A percentile compares a stretch with the other conserved stretches of the same genome.
phyloP scores from a whole-genome alignment of 2,329 filamentous ascomycete species.

The Ramularia collo-cygni region DNA sequence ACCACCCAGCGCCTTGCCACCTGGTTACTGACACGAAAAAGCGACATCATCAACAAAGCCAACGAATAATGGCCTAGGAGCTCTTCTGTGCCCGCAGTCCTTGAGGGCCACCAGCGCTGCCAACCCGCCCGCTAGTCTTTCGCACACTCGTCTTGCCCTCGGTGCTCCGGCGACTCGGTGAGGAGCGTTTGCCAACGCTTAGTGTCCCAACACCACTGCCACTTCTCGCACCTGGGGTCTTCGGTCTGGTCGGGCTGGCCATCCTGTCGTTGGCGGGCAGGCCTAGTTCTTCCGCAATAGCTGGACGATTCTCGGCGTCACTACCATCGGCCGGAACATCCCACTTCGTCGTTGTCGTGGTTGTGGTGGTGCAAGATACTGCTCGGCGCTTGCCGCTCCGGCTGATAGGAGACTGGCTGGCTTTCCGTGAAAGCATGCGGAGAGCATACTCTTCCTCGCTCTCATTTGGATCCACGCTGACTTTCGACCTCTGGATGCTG shows the following conservation, averaged over 20 bases:
- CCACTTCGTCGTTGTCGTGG: conserved; percentile 53
- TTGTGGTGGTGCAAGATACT: conserved; percentile 67
- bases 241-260: conserved; percentile 29
- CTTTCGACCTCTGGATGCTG: conserved; percentile 54
- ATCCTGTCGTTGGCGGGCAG: conserved; percentile 19
- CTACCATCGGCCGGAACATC: conserved; percentile 39
- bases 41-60: conserved; percentile 6
- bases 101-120: conserved; percentile 34
- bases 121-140: conserved; percentile 46
- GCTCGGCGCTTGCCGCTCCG: conserved; percentile 60
- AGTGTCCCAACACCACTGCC: conserved; percentile 40
- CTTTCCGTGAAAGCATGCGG: conserved; percentile 63
- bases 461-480: conserved; percentile 54
- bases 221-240: conserved; percentile 39
- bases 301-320: conserved; percentile 39
- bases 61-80: conserved; percentile 11
- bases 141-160: conserved; percentile 44
- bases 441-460: conserved; percentile 81
- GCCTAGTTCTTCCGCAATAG: conserved; percentile 21
- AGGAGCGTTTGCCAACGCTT: conserved; percentile 41
- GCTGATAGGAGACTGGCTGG: conserved; percentile 51
- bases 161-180: conserved; percentile 39
- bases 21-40: conserved; percentile 7
- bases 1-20: conserved; percentile 12
- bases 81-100: conserved; percentile 16